Conservation (phyloP, 164 flowering plant species). For the Liquidambar formosana region DNA sequence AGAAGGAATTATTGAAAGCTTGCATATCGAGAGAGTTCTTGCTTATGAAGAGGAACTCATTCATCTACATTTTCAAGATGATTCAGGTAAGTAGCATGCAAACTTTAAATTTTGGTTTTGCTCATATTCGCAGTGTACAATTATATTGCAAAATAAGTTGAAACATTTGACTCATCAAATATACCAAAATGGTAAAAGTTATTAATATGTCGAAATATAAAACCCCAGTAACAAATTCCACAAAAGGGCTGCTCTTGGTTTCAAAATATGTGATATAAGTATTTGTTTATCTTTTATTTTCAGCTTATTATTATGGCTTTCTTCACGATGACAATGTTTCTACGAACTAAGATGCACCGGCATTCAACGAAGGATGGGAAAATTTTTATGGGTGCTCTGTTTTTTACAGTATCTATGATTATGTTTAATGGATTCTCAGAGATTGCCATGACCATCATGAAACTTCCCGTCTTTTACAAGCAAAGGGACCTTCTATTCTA, state of each 20-base stretch:
- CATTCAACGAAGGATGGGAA: slow-evolving; percentile 14
- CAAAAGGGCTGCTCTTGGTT: too few relatives aligned
- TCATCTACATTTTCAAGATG: slow-evolving; percentile 52
- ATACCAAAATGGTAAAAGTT: too few relatives aligned
- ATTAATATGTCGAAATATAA: too few relatives aligned
- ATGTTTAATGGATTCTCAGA: slow-evolving; percentile 60
- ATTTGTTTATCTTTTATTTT: neutral
- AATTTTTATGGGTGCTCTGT: slow-evolving; percentile 36
- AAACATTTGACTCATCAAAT: too few relatives aligned
- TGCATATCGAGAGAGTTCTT: slow-evolving; percentile 42
- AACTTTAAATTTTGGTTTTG: too few relatives aligned
- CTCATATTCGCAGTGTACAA: too few relatives aligned
- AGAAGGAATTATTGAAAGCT: slow-evolving; percentile 48
- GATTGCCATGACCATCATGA: slow-evolving; percentile 46
- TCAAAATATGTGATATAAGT: neutral
- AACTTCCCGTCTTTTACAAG: slow-evolving; percentile 58
- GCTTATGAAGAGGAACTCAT: slow-evolving; percentile 62
- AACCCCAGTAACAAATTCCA: too few relatives aligned
- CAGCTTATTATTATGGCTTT: slow-evolving; percentile 1
- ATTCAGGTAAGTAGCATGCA: slow-evolving; percentile 28
- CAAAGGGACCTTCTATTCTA: slow-evolving; percentile 54
- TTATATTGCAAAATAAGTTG: too few relatives aligned
- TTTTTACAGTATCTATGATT: slow-evolving; percentile 32
- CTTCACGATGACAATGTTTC: neutral
- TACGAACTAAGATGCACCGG: neutral